These are phyloP conservation scores for Kockiozyma suomiensis DNA, from an alignment of 805 yeast species.

Conservation along the genomic window DNA sequence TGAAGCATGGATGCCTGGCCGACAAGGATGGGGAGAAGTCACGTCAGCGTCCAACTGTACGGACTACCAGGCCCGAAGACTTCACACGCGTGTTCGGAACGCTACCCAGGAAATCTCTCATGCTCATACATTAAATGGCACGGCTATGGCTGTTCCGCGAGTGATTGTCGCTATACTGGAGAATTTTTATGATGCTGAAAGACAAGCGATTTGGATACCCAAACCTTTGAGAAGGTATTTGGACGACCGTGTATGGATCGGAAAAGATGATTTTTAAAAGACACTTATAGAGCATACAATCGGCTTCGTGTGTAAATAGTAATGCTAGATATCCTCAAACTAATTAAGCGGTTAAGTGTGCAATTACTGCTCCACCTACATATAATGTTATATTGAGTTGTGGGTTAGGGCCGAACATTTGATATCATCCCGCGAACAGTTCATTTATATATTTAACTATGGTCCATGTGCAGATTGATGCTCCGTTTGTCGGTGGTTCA, in stretches of 20 bases:
- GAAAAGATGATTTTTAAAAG: slow-evolving; percentile 13
- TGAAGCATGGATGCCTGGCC: slow-evolving; percentile 98
- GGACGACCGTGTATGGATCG: slow-evolving; percentile 59
- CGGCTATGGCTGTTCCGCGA: slow-evolving; percentile 94
- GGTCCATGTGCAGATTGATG: too few relatives aligned
- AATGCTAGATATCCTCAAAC: too few relatives aligned
- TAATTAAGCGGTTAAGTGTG: too few relatives aligned
- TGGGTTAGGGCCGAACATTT: too few relatives aligned
- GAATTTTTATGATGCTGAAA: slow-evolving; percentile 67
- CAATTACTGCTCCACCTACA: neutral
- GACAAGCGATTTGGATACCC: slow-evolving; percentile 64
- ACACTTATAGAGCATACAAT: too few relatives aligned
- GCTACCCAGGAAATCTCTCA: slow-evolving; percentile 45
- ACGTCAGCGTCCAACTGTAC: slow-evolving; percentile 90
- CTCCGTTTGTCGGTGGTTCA: too few relatives aligned
- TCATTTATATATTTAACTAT: too few relatives aligned
- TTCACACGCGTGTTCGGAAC: slow-evolving; percentile 62
- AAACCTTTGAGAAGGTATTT: slow-evolving; percentile 66
- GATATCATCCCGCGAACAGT: too few relatives aligned
- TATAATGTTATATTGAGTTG: too few relatives aligned
- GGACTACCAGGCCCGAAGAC: slow-evolving; percentile 84
- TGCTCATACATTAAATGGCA: slow-evolving; percentile 88
- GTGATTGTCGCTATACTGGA: slow-evolving; percentile 88
- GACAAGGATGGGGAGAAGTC: slow-evolving; percentile 90
- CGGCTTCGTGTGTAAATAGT: too few relatives aligned